Conservation (phyloP, 169 alveolate genomes). For the Fabrea salina region DNA sequence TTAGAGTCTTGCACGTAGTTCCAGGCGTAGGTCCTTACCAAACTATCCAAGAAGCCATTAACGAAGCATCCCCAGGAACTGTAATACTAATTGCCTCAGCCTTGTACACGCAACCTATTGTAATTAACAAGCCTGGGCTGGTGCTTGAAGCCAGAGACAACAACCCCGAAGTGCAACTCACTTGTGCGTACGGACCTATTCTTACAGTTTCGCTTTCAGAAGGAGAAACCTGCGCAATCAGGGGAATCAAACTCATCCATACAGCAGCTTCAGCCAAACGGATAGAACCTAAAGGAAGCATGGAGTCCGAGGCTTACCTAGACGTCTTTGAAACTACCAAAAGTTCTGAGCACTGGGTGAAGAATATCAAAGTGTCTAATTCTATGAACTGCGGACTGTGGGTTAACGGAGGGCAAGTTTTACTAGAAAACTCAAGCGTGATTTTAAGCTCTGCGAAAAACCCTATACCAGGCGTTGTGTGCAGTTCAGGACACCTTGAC, state of each 20-base stretch:
- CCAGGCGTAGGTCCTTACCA: conserved; percentile 40
- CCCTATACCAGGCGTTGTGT: conserved; percentile 37
- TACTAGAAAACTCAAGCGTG: conserved; percentile 38
- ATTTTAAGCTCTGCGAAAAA: conserved; percentile 44
- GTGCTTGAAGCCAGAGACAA: background rate
- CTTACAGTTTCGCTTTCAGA: background rate
- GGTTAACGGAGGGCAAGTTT: conserved; percentile 50
- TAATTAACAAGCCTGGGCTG: background rate
- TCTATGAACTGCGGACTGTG: conserved; percentile 55
- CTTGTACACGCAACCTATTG: background rate
- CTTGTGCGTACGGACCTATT: conserved; percentile 15
- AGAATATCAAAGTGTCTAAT: conserved; percentile 39
- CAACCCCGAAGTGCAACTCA: conserved; percentile 10
- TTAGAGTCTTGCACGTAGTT: conserved; percentile 19
- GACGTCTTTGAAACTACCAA: background rate
- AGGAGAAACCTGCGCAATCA: background rate
- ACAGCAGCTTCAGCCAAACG: background rate
- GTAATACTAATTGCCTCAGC: background rate
- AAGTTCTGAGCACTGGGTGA: conserved; percentile 36
- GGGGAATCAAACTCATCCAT: background rate
- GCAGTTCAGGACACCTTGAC: conserved; percentile 17
- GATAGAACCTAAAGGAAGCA: background rate
- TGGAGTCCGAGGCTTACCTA: background rate
- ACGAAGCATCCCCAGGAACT: conserved; percentile 42
- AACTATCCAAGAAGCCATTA: conserved; percentile 58